Evolutionary conservation across 1,139 yeast species (phyloP).

Genomic region (Taphrina betulina): DNA sequence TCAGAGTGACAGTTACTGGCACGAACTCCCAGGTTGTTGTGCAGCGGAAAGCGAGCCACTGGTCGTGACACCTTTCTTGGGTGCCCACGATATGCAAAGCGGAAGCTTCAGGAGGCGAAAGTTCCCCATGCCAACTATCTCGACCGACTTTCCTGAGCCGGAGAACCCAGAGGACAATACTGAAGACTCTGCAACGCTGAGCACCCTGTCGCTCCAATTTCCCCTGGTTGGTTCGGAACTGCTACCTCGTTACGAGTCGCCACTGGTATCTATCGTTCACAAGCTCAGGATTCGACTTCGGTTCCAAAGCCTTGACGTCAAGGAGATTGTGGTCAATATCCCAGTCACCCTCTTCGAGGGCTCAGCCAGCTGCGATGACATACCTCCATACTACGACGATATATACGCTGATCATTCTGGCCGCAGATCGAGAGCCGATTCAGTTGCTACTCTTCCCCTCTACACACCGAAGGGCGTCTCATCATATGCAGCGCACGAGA

Average conservation of each 20-base stretch:
- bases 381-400: slow-evolving; percentile 31
- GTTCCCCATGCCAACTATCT: slow-evolving; percentile 29
- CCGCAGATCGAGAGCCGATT: slow-evolving; percentile 14
- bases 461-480: slow-evolving; percentile 12
- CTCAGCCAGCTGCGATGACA: slow-evolving; percentile 25
- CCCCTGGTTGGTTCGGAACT: slow-evolving; percentile 14
- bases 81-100: slow-evolving; percentile 1
- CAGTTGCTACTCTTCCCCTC: slow-evolving; percentile 28
- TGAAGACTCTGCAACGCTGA: slow-evolving; percentile 8
- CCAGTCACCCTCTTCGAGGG: slow-evolving; percentile 25
- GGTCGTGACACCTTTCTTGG: not conserved
- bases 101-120: slow-evolving; percentile 2
- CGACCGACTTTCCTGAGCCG: slow-evolving; percentile 19
- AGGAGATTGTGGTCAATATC: slow-evolving; percentile 28
- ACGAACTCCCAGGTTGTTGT: slow-evolving; percentile 10
- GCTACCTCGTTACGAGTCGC: slow-evolving; percentile 19
- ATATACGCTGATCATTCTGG: slow-evolving; percentile 4
- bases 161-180: not conserved
- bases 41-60: not conserved
- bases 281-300: slow-evolving; percentile 24
- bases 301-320: slow-evolving; percentile 12
- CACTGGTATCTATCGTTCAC: slow-evolving; percentile 17
- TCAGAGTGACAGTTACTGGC: slow-evolving; percentile 15
- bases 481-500: too few species aligned
- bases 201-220: slow-evolving; percentile 14